Base-by-base conservation (phyloP, 2,329 filamentous ascomycete species). In the Neopestalotiopsis sp. region DNA sequence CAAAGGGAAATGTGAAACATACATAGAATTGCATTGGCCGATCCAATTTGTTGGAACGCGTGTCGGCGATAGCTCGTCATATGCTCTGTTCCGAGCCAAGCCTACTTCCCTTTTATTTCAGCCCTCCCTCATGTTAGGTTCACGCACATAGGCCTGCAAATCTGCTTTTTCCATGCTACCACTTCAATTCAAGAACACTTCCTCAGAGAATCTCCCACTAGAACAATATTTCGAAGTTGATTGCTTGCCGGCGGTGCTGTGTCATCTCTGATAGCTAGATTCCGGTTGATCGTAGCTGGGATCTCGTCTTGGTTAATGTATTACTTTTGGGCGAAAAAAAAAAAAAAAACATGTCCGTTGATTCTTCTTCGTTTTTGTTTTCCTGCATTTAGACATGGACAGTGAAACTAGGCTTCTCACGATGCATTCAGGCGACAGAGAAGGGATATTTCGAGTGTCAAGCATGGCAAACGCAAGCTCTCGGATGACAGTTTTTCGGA, bases 221-320 rank as follows among this genome's bases (percentile, higher is more conserved):
- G 59, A 24, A 62, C 59, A 40, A 62, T 62, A 62, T 40, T 40
- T 40, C 59, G 59, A 34, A 62, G n/a, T 32, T 62, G 59, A 24
- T 24, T 40, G n/a, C 28, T 34, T 34, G 32, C 1, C 5, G 2
- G 28, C 5, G n/a, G 28, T 40, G 32, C 42, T n/a, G 14, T 1
- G 12, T 17, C n/a, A 62, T 62, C 59, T 62, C 1, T 32, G 4
- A 62, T 62, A 24, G n/a, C 32, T 38, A 62, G 32, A 62, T 34
- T 62, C 17, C 5, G 59, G 9, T 40, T 32, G 32, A 62, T n/a
- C 10, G 14, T 20, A 34, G 59, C 32, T 4, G 59, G 32, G 9
- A 62, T 30, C 7, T 62, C 59, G 13, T 40, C n/a, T 32, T 32
- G 32, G 30, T 3, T 40, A 9, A 62, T 62, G 28, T 32, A 32